Conservation (phyloP, 2,329 filamentous ascomycete genomes). For the Calonectria fujianensis region DNA sequence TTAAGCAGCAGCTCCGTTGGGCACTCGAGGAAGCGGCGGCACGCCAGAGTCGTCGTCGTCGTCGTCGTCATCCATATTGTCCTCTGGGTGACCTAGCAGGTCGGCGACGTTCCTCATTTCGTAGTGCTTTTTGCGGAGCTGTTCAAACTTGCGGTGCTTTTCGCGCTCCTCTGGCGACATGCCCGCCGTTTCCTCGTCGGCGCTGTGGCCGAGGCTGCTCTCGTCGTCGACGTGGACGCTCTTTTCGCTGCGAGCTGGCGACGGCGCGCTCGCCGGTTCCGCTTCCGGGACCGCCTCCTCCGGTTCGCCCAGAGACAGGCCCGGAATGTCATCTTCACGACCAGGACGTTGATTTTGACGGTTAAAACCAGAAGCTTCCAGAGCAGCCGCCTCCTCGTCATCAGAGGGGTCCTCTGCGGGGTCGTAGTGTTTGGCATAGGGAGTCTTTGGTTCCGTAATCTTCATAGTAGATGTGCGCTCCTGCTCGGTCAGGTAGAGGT, state of each 20-base stretch:
- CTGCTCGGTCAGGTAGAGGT: slow-evolving; percentile 97
- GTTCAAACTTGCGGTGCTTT: slow-evolving; percentile 94
- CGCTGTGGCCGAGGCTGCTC: slow-evolving; percentile 74
- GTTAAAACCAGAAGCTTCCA: slow-evolving; percentile 55
- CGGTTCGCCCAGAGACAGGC: slow-evolving; percentile 92
- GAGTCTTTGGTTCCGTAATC: slow-evolving; percentile 98
- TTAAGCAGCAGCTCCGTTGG: slow-evolving; percentile 62
- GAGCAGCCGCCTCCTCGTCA: slow-evolving; percentile 77
- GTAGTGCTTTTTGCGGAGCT: slow-evolving; percentile 96
- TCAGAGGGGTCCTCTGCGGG: slow-evolving; percentile 88
- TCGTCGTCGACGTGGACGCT: slow-evolving; percentile 87
- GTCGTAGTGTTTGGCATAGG: slow-evolving; percentile 94
- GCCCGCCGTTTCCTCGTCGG: slow-evolving; percentile 72
- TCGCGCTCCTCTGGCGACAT: slow-evolving; percentile 84
- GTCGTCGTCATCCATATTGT: slow-evolving; percentile 76
- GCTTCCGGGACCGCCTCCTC: slow-evolving; percentile 81
- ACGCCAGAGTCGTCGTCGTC: slow-evolving; percentile 62
- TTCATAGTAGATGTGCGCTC: slow-evolving; percentile 98
- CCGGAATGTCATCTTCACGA: slow-evolving; percentile 87
- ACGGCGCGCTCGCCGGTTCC: slow-evolving; percentile 53
- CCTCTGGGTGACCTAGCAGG: slow-evolving; percentile 85
- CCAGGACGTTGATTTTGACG: slow-evolving; percentile 62
- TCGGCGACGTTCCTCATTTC: slow-evolving; percentile 98
- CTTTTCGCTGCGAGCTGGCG: slow-evolving; percentile 70
- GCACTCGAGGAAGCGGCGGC: slow-evolving; percentile 65